Percentiles rank a stretch among this genome's conserved stretches.
These are phyloP conservation scores for Cladobotryum mycophilum DNA, from an alignment of 2,329 filamentous ascomycete species.

Conservation along the genomic window DNA sequence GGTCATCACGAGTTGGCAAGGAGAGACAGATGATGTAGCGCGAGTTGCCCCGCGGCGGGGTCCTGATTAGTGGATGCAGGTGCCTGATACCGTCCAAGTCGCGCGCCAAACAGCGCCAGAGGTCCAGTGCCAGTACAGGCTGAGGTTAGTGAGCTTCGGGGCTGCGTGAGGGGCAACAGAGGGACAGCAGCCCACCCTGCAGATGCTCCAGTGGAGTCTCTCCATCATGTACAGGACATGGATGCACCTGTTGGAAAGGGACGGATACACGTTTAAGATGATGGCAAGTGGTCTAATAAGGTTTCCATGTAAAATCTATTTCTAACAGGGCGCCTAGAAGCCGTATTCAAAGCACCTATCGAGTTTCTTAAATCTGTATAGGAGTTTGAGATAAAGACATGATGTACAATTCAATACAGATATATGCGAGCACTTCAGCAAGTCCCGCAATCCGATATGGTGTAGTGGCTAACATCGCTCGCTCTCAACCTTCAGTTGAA, in stretches of 20 bases:
- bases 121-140: neutral
- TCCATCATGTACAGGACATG: too few species aligned
- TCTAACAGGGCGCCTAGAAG: neutral
- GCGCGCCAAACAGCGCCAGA: neutral
- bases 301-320: neutral
- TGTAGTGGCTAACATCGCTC: conserved; percentile 33
- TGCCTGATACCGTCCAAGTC: neutral
- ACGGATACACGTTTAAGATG: neutral
- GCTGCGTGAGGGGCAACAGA: neutral
- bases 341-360: neutral
- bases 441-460: conserved; percentile 32
- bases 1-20: conserved; percentile 16
- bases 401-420: too few species aligned
- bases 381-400: too few species aligned
- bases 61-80: conserved; percentile 2
- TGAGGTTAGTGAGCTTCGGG: neutral
- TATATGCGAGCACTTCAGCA: too few species aligned
- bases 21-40: conserved; percentile 15
- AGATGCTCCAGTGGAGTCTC: too few species aligned
- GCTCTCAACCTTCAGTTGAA: conserved; percentile 22
- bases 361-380: neutral
- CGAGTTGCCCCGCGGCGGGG: conserved; percentile 21
- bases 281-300: neutral
- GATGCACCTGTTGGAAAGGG: too few species aligned
- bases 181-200: too few species aligned